Evolutionary conservation across 1,284 basidiomycete genomes (phyloP), one percentile per base, ranked within the genome.

Genomic region (Kwoniella shivajii): DNA sequence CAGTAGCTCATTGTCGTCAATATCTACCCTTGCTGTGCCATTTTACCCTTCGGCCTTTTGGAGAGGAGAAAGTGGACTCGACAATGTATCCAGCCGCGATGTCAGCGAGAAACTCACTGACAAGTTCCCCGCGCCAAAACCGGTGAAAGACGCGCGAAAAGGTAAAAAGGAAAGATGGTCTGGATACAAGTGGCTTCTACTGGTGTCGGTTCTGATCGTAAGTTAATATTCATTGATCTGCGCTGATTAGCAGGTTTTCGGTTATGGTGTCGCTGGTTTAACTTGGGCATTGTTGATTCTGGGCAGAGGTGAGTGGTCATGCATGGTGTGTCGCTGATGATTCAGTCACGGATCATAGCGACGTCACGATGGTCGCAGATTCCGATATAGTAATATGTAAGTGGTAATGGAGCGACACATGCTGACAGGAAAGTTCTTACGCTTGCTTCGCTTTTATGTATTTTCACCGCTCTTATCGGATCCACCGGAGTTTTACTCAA

Each of bases 401-500:
- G 65, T 54, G n/a, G 2, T 38, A n/a, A 7, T 4, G 29, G 30
- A n/a, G n/a, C n/a, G n/a, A n/a, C n/a, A n/a, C n/a, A 50, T 24
- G 14, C 43, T 22, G 39, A 37, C 36, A 18, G 16, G 7, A 14
- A 39, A 75, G 73, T 66, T 56, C 60, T 75, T 43, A 65, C 65
- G 13, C 55, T 71, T 1, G 67, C 72, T 9, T 73, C 65, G 4
- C 36, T 67, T 10, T 54, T 71, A 11, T 65, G 63, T 58, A 55
- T 70, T 22, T 59, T 70, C 44, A 65, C 71, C 11, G 54, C 65
- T 4, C 50, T 74, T 11, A 60, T 73, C 14, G 74, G 73, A 30
- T 52, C 75, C 14, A 68, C 66, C 2, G 73, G 74, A 3, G 56
- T 66, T 0, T 43, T 76, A 11, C 69, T 77, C 34, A 71, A 73